These are phyloP conservation scores for Populus nigra DNA, from an alignment of 345 rosid species.

Conservation along the genomic window DNA sequence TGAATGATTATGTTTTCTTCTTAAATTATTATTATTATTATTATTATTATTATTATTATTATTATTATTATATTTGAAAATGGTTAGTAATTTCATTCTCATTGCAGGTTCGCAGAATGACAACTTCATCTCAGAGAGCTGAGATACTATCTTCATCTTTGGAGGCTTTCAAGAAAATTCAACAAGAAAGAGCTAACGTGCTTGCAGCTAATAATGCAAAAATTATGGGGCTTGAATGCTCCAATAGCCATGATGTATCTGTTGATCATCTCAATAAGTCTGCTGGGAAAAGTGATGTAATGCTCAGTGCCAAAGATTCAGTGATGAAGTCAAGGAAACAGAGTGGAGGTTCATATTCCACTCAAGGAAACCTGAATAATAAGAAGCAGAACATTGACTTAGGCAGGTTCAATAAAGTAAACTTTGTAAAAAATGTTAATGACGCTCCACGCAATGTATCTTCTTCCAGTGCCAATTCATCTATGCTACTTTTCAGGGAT, in stretches of 20 bases:
- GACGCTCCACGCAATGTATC: slow-evolving; percentile 27
- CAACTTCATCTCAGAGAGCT: slow-evolving; percentile 69
- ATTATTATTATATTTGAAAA: slow-evolving; percentile 7
- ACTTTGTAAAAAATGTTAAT: slow-evolving; percentile 26
- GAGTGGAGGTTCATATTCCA: slow-evolving; percentile 26
- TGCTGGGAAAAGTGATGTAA: slow-evolving; percentile 26
- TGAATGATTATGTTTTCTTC: neutral
- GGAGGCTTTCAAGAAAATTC: slow-evolving; percentile 73
- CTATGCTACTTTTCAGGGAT: slow-evolving; percentile 39
- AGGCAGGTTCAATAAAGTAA: slow-evolving; percentile 39
- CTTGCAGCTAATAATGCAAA: slow-evolving; percentile 22
- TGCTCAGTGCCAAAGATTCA: slow-evolving; percentile 23
- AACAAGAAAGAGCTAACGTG: slow-evolving; percentile 53
- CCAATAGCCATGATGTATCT: slow-evolving; percentile 22
- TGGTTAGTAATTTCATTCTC: slow-evolving; percentile 20
- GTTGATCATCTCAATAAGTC: slow-evolving; percentile 24
- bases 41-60: neutral
- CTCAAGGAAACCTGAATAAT: slow-evolving; percentile 25
- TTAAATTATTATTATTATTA: neutral
- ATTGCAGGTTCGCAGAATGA: slow-evolving; percentile 73
- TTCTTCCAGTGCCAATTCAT: slow-evolving; percentile 26
- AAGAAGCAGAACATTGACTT: slow-evolving; percentile 33
- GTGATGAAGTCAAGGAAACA: slow-evolving; percentile 30
- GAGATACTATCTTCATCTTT: slow-evolving; percentile 71
- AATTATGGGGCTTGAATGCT: slow-evolving; percentile 29